phyloP scores from a whole-genome alignment of 805 yeast genomes.

The Saturnispora sanitii region DNA sequence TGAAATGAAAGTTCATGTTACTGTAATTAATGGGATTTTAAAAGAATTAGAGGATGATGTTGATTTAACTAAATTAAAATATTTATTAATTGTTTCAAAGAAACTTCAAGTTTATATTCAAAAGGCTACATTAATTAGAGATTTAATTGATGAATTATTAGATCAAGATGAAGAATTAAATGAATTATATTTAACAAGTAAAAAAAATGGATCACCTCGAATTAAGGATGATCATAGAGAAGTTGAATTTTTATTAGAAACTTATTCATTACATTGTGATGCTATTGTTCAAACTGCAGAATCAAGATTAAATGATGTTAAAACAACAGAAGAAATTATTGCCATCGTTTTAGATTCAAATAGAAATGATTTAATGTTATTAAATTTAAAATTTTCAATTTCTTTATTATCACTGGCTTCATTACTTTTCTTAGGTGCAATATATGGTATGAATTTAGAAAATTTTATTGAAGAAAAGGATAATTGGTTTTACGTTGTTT shows the following conservation, averaged over 20 bases:
- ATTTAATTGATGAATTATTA: slow-evolving; percentile 72
- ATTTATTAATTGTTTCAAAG: slow-evolving; percentile 74
- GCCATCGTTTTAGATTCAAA: slow-evolving; percentile 89
- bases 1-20: slow-evolving; percentile 78
- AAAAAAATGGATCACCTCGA: slow-evolving; percentile 33
- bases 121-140: slow-evolving; percentile 72
- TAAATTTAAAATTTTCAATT: slow-evolving; percentile 75
- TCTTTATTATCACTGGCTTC: slow-evolving; percentile 77
- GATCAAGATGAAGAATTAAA: slow-evolving; percentile 85
- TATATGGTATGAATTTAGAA: slow-evolving; percentile 93
- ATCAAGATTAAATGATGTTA: slow-evolving; percentile 68
- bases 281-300: slow-evolving; percentile 89
- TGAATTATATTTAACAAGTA: slow-evolving; percentile 69
- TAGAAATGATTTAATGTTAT: slow-evolving; percentile 82
- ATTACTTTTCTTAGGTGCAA: slow-evolving; percentile 70
- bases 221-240: slow-evolving; percentile 66
- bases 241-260: slow-evolving; percentile 81
- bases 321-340: slow-evolving; percentile 90
- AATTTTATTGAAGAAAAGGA: slow-evolving; percentile 81
- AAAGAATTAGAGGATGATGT: slow-evolving; percentile 73
- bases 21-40: slow-evolving; percentile 63
- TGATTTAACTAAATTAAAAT: slow-evolving; percentile 68
- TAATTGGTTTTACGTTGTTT: slow-evolving; percentile 53
- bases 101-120: slow-evolving; percentile 76
- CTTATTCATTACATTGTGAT: slow-evolving; percentile 83